A percentile compares a stretch with the other conserved stretches of the same genome.
phyloP scores from a whole-genome alignment of 306 rosid genomes.

The Cercis canadensis region DNA sequence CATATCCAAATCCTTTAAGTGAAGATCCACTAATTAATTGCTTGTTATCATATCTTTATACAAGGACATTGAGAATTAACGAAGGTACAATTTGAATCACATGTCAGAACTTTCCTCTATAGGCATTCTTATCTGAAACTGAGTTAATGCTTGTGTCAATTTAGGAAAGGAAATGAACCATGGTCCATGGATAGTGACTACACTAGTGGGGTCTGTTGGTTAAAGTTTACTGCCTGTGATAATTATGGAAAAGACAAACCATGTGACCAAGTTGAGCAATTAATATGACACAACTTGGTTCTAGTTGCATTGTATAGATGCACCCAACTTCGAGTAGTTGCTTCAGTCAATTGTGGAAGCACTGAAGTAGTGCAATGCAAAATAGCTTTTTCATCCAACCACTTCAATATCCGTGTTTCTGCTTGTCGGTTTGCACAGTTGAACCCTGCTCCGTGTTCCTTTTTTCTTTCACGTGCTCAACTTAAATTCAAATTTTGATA shows the following conservation, averaged over 20 bases:
- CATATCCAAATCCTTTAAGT: too few species aligned
- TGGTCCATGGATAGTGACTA: not conserved
- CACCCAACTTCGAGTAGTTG: not conserved
- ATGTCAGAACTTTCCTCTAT: not conserved
- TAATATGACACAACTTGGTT: too few species aligned
- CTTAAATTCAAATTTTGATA: too few species aligned
- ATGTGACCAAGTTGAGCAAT: not conserved
- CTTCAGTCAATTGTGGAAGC: not conserved
- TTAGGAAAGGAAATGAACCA: constrained; percentile 33
- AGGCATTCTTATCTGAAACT: not conserved
- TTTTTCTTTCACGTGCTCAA: too few species aligned
- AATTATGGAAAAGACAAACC: not conserved
- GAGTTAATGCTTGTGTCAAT: constrained; percentile 32
- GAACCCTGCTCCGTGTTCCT: too few species aligned
- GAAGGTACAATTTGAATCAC: constrained; percentile 17
- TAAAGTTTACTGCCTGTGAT: not conserved
- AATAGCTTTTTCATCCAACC: too few species aligned
- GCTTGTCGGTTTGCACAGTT: too few species aligned
- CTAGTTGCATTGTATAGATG: too few species aligned
- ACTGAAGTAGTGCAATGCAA: too few species aligned
- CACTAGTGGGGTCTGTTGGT: not conserved
- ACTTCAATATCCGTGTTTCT: too few species aligned
- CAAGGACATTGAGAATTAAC: not conserved
- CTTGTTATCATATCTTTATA: too few species aligned
- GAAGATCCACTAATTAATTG: too few species aligned